Percentiles rank a stretch among this genome's conserved stretches.
phyloP scores from a whole-genome alignment of 2,329 filamentous ascomycete species.

The Cryphonectria naterciae region DNA sequence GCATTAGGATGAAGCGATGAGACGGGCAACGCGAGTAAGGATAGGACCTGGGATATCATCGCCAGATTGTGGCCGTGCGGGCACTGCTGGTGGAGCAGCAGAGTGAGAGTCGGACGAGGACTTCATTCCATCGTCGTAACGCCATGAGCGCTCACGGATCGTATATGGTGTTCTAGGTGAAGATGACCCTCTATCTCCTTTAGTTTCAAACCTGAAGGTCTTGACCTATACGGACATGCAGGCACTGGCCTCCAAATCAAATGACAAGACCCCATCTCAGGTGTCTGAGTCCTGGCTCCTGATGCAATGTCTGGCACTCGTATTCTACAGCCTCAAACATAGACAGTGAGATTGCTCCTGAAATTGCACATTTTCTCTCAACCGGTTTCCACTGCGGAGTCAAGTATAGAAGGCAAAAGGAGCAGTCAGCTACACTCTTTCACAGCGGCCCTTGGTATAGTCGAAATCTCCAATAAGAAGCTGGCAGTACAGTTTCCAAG shows the following conservation, averaged over 20 bases:
- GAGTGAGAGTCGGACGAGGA: background rate
- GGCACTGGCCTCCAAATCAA: background rate
- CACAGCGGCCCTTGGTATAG: background rate
- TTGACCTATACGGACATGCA: background rate
- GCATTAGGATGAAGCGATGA: background rate
- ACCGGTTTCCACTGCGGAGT: conserved; percentile 18
- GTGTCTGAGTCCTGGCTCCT: background rate
- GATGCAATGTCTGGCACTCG: background rate
- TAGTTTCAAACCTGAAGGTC: background rate
- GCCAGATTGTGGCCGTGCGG: background rate
- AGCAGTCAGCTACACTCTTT: conserved; percentile 31
- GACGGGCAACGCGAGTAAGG: background rate
- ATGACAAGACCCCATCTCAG: background rate
- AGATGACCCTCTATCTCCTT: background rate
- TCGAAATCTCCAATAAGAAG: no score
- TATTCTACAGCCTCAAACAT: background rate
- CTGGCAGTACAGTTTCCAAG: no score
- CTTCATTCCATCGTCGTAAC: background rate
- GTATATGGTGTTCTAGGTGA: background rate
- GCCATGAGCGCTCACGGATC: background rate
- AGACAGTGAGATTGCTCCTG: background rate
- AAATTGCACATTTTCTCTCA: background rate
- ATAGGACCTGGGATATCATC: background rate
- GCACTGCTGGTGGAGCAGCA: background rate
- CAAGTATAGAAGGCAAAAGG: no score